A percentile compares a stretch with the other conserved stretches of the same genome.
phyloP scores from a whole-genome alignment of 192 early-diverging fungal species.

The Dimargaris xerosporica region DNA sequence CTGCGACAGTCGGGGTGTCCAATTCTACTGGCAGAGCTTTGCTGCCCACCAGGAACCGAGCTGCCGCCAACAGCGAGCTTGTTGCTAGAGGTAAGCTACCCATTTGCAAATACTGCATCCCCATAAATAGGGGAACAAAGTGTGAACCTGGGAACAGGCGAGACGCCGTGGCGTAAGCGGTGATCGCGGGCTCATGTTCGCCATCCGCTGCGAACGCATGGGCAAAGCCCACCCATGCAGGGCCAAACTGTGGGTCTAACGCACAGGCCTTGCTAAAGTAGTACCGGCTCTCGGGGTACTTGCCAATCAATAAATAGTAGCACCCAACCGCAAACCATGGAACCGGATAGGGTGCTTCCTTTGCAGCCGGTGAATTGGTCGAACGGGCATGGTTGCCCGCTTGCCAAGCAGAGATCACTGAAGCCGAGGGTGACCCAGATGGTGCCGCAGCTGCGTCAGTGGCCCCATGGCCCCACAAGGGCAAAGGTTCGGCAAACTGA shows the following conservation, averaged over 20 bases:
- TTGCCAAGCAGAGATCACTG: not conserved
- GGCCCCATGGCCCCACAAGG: not conserved
- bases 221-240: constrained; percentile 67
- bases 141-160: constrained; percentile 53
- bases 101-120: constrained; percentile 53
- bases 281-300: constrained; percentile 28
- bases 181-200: constrained; percentile 60
- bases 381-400: not conserved
- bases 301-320: constrained; percentile 48
- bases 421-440: not conserved
- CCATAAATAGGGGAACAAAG: constrained; percentile 54
- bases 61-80: constrained; percentile 34
- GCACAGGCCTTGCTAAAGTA: constrained; percentile 35
- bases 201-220: constrained; percentile 62
- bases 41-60: constrained; percentile 29
- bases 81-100: constrained; percentile 39
- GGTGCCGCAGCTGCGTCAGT: not conserved
- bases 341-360: constrained; percentile 12
- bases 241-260: constrained; percentile 43
- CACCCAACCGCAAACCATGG: constrained; percentile 69
- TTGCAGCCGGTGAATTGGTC: not conserved
- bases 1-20: not conserved
- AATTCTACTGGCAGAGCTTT: constrained; percentile 22
- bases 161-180: constrained; percentile 47
- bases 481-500: not conserved